Evolutionary conservation across 2,329 filamentous ascomycete genomes (phyloP), one percentile per base, ranked within the genome.

Genomic region (Colletotrichum camelliae): DNA sequence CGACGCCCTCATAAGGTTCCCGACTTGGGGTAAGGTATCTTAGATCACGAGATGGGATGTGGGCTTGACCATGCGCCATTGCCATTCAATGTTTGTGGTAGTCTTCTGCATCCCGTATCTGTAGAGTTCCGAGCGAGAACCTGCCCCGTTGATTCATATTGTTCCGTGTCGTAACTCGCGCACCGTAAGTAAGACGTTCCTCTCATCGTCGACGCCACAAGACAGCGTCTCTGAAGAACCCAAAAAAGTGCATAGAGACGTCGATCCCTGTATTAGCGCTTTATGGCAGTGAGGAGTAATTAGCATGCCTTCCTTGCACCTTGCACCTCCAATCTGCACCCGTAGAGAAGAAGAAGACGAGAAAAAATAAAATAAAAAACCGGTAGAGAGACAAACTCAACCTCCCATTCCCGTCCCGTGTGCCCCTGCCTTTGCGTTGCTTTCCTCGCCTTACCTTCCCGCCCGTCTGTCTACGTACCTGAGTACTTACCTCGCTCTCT

Each of bases 151-250:
- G 18, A 33, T 35, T n/a, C 31, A 57, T 29, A 18, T 35, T 33
- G 15, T 29, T 52, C 58, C 58, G 58, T 66, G 18, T 52, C 37
- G 18, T 31, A 27, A 29, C n/a, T 67, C 65, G 31, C 37, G 24
- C 27, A n/a, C 52, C 66, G 66, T 39, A 55, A 48, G 57, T 48
- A 21, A 52, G 43, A 52, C 43, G 43, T 21, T 12, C 43, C 43
- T 52, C n/a, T 52, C 33, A 24, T 27, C 61, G 15, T 60, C 8
- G 62, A 62, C 73, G 74, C 70, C 70, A 73, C 64, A 65, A 75
- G 64, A 57, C 69, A 73, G 73, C 69, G 64, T 75, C 73, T 75
- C 62, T 75, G 73, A 73, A 75, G 73, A 75, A 75, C 69, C 73
- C 39, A 21, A 75, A 72, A 73, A 39, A 68, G 73, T 75, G 69